Evolutionary conservation across 441 rosid species (phyloP).

Genomic region (Brassica balearica): DNA sequence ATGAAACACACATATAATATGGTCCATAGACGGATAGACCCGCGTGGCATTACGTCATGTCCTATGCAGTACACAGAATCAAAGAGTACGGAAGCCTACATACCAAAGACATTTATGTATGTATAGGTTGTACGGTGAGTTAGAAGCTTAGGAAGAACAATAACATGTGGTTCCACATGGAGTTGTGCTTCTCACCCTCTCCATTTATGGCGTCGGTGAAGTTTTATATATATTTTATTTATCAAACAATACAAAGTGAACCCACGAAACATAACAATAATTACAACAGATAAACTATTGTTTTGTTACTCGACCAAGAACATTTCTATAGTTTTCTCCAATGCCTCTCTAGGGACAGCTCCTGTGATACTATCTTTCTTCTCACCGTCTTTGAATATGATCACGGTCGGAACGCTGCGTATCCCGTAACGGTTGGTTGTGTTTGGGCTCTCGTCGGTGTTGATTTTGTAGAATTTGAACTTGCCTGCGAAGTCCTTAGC

Average conservation of each 20-base stretch:
- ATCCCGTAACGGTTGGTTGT: constrained; percentile 79
- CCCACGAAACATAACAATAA: constrained; percentile 15
- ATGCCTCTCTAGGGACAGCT: constrained; percentile 82
- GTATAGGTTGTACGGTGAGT: constrained; percentile 35
- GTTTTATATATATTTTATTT: not conserved
- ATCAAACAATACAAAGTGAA: constrained; percentile 21
- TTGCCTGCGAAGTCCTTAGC: constrained; percentile 80
- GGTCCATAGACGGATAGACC: not conserved
- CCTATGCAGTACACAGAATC: constrained; percentile 37
- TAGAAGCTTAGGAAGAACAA: constrained; percentile 24
- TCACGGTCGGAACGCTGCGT: constrained; percentile 89
- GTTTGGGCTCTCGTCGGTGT: constrained; percentile 84
- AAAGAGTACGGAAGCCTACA: constrained; percentile 40
- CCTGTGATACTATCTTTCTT: constrained; percentile 87
- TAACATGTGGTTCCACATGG: constrained; percentile 41
- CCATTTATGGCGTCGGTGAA: constrained; percentile 43
- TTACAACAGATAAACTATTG: constrained; percentile 19
- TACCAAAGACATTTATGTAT: constrained; percentile 14
- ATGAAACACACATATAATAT: not conserved
- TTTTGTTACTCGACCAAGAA: constrained; percentile 57
- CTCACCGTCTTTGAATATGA: constrained; percentile 87
- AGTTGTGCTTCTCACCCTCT: constrained; percentile 22
- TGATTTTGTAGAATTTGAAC: constrained; percentile 84
- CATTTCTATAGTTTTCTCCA: constrained; percentile 75
- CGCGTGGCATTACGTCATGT: constrained; percentile 25